These are phyloP conservation scores for Scutellaria minor DNA, from an alignment of 257 asterid genomes.

Conservation along the genomic window DNA sequence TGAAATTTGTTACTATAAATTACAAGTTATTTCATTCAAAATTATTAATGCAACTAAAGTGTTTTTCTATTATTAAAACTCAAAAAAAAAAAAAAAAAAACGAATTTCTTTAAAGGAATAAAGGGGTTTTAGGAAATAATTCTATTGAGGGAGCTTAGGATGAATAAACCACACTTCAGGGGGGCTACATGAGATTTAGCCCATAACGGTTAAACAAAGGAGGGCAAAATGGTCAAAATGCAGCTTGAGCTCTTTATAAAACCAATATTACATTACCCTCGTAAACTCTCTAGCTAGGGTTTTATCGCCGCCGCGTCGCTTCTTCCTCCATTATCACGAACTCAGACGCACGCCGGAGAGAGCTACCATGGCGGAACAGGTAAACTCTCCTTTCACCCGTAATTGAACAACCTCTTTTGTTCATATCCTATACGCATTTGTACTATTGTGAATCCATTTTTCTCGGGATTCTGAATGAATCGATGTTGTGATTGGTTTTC, in stretches of 20 bases:
- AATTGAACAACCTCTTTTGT: neutral
- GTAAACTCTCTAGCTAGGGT: slow-evolving; percentile 28
- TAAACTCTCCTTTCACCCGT: neutral
- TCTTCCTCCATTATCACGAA: neutral
- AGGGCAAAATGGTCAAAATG: neutral
- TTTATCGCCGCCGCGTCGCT: slow-evolving; percentile 26
- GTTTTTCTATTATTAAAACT: too few species aligned
- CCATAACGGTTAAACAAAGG: neutral
- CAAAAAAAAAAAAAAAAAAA: too few species aligned
- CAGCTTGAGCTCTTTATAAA: neutral
- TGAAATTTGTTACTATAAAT: too few species aligned
- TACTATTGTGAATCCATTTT: neutral
- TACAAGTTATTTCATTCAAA: too few species aligned
- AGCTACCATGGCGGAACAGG: slow-evolving; percentile 67
- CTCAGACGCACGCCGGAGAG: slow-evolving; percentile 10
- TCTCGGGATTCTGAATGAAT: neutral
- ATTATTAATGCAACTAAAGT: too few species aligned
- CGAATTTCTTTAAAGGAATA: neutral
- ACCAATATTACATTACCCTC: neutral
- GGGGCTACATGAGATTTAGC: neutral
- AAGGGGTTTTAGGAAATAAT: neutral
- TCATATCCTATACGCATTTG: neutral
- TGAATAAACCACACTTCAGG: neutral
- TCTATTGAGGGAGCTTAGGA: neutral
- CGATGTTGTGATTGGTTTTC: slow-evolving; percentile 28